Conservation (phyloP, 1,284 basidiomycete species). For the Porodaedalea pini region DNA sequence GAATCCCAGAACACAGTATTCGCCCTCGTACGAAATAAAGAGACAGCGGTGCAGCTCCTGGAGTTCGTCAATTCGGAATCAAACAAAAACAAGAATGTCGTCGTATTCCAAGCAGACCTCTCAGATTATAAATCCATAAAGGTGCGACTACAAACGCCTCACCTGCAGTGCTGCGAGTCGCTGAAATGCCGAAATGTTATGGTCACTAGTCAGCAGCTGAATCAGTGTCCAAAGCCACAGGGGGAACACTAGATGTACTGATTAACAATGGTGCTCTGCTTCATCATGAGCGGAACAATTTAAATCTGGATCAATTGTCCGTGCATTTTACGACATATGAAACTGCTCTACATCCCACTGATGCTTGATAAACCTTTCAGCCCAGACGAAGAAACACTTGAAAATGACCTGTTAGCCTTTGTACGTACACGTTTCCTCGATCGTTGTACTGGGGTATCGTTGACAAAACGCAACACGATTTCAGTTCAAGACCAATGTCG, state of each 20-base stretch:
- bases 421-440: constrained; percentile 19
- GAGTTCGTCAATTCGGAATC: constrained; percentile 16
- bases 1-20: constrained; percentile 30
- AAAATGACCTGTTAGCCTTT: constrained; percentile 25
- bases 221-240: constrained; percentile 27
- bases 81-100: constrained; percentile 27
- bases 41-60: constrained; percentile 23
- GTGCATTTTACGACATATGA: too few species aligned
- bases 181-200: too few species aligned
- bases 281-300: not conserved
- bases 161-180: too few species aligned
- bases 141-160: too few species aligned
- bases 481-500: constrained; percentile 26
- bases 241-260: constrained; percentile 32
- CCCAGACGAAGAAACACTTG: constrained; percentile 22
- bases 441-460: not conserved
- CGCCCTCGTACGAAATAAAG: constrained; percentile 31
- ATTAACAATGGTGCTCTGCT: constrained; percentile 33
- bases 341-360: too few species aligned
- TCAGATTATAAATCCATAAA: constrained; percentile 28
- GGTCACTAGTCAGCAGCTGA: constrained; percentile 17
- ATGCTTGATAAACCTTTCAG: not conserved
- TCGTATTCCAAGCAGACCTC: constrained; percentile 33
- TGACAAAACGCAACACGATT: not conserved
- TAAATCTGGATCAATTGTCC: constrained; percentile 25